These are phyloP conservation scores for Chalciporus piperatus DNA, from an alignment of 768 basidiomycete genomes.

Conservation along the genomic window DNA sequence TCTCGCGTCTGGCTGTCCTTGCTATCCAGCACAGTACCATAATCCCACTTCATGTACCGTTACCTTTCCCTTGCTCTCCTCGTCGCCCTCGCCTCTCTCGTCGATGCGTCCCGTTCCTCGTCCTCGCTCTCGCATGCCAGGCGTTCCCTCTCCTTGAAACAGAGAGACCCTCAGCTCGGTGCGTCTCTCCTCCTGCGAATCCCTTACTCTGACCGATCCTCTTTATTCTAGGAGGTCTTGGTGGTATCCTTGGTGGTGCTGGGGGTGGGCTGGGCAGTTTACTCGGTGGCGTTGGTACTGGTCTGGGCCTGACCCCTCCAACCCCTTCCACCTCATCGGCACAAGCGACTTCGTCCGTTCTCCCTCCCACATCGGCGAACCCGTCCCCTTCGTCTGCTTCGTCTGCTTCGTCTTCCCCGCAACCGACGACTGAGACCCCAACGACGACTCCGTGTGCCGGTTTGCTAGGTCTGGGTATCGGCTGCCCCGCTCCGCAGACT, in stretches of 20 bases:
- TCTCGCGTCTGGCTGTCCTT: conserved; percentile 29
- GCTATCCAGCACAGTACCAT: conserved; percentile 33
- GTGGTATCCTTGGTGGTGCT: not conserved
- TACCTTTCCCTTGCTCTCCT: conserved; percentile 26
- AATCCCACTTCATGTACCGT: conserved; percentile 26
- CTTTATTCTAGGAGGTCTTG: conserved; percentile 16
- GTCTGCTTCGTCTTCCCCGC: not conserved
- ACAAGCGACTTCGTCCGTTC: conserved; percentile 13
- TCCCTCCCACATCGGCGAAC: conserved; percentile 6
- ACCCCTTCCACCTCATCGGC: conserved; percentile 5
- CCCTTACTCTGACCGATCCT: not conserved
- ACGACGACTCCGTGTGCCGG: conserved; percentile 17
- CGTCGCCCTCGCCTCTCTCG: conserved; percentile 22
- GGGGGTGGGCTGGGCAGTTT: too few relatives aligned
- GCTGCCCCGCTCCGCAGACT: conserved; percentile 9
- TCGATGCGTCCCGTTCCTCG: conserved; percentile 42
- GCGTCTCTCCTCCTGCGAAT: conserved; percentile 2
- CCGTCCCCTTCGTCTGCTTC: conserved; percentile 10
- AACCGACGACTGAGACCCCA: not conserved
- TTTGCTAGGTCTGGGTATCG: conserved; percentile 18
- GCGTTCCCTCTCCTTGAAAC: conserved; percentile 27
- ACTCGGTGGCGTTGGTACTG: too few relatives aligned
- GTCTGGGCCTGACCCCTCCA: conserved; percentile 4
- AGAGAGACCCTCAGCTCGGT: conserved; percentile 20
- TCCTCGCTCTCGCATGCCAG: conserved; percentile 34